Conservation (phyloP, 2,329 filamentous ascomycete species). For the Aschersonia sp. region DNA sequence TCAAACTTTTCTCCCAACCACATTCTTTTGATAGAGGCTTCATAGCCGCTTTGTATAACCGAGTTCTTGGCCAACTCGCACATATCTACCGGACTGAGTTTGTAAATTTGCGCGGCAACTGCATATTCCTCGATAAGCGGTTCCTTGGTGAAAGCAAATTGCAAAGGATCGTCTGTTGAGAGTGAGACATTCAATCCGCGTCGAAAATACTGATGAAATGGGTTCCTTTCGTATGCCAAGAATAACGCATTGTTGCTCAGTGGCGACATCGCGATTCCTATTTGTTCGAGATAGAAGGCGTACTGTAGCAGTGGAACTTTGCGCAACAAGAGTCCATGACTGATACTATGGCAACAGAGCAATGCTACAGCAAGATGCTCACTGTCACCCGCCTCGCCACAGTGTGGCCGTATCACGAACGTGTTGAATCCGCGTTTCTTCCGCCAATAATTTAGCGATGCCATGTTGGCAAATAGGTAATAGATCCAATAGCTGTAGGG, state of each 20-base stretch:
- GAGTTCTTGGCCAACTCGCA: slow-evolving; percentile 95
- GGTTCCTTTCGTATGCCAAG: slow-evolving; percentile 90
- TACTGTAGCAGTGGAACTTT: slow-evolving; percentile 95
- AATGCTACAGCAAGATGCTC: slow-evolving; percentile 89
- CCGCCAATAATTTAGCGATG: slow-evolving; percentile 82
- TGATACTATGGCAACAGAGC: slow-evolving; percentile 91
- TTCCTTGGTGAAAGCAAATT: slow-evolving; percentile 98
- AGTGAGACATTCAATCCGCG: slow-evolving; percentile 89
- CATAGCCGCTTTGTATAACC: slow-evolving; percentile 88
- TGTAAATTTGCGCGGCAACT: slow-evolving; percentile 96
- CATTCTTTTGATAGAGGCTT: slow-evolving; percentile 73
- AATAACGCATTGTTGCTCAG: slow-evolving; percentile 96
- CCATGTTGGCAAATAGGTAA: slow-evolving; percentile 87
- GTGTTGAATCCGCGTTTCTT: slow-evolving; percentile 91
- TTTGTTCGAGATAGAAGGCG: slow-evolving; percentile 94
- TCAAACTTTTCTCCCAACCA: slow-evolving; percentile 77
- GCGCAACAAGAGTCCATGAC: slow-evolving; percentile 78
- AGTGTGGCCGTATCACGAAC: slow-evolving; percentile 83
- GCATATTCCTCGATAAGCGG: slow-evolving; percentile 96
- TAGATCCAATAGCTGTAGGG: slow-evolving; percentile 99
- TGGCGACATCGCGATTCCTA: slow-evolving; percentile 98
- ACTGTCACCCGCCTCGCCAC: slow-evolving; percentile 90
- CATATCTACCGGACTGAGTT: slow-evolving; percentile 94
- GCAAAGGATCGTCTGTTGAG: slow-evolving; percentile 90
- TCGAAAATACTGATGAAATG: slow-evolving; percentile 90